phyloP scores from a whole-genome alignment of 441 rosid species.

The Euphorbia corollata region DNA sequence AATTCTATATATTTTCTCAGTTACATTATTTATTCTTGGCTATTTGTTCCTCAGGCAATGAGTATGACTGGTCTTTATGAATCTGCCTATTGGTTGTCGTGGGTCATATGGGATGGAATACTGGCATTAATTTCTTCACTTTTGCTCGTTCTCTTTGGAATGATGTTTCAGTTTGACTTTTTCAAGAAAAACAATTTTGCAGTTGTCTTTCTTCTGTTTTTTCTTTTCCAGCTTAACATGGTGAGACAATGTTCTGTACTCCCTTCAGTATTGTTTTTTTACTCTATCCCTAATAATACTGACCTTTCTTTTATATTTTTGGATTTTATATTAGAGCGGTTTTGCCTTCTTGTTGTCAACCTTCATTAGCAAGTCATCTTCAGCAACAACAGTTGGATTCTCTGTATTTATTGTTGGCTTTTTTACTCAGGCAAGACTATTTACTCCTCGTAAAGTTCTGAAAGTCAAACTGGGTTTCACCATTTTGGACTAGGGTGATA shows the following conservation, averaged over 20 bases:
- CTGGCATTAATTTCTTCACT: constrained; percentile 62
- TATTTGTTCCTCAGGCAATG: constrained; percentile 56
- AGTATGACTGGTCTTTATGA: constrained; percentile 81
- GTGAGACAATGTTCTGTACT: constrained; percentile 31
- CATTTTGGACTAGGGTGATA: not conserved
- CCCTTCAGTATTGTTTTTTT: constrained; percentile 1
- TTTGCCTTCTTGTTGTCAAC: constrained; percentile 71
- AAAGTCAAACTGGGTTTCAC: not conserved
- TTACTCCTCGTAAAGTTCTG: not conserved
- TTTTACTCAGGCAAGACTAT: constrained; percentile 65
- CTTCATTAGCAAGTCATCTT: constrained; percentile 67
- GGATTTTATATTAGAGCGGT: constrained; percentile 48
- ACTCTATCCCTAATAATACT: constrained; percentile 10
- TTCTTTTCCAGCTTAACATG: constrained; percentile 83
- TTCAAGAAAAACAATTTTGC: constrained; percentile 74
- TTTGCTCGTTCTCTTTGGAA: constrained; percentile 66
- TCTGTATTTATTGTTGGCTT: constrained; percentile 65
- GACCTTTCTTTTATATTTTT: constrained; percentile 13
- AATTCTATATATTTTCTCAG: not conserved
- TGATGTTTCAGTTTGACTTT: constrained; percentile 78
- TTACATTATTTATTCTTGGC: constrained; percentile 9
- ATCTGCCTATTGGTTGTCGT: constrained; percentile 84
- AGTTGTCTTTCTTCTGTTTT: constrained; percentile 58
- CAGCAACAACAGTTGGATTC: constrained; percentile 80
- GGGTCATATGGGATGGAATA: constrained; percentile 84